phyloP scores from a whole-genome alignment of 2,329 filamentous ascomycete species.

The Coniochaeta sp. region DNA sequence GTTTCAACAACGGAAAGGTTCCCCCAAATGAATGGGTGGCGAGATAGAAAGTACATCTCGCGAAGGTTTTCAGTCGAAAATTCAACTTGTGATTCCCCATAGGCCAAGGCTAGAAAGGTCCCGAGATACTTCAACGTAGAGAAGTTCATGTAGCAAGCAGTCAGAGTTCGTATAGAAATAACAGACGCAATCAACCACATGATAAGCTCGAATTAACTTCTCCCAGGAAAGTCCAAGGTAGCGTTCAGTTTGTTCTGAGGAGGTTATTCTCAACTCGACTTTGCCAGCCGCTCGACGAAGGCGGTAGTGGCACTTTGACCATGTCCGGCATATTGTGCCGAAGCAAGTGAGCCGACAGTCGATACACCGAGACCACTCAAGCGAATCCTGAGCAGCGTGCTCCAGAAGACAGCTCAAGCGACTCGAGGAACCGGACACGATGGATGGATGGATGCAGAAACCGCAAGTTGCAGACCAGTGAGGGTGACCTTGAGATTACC shows the following conservation, averaged over 20 bases:
- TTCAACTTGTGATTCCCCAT: conserved; percentile 25
- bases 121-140: not conserved
- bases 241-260: not conserved
- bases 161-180: not conserved
- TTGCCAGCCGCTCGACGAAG: not conserved
- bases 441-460: not conserved
- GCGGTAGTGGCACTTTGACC: not conserved
- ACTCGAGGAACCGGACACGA: not conserved
- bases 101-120: not conserved
- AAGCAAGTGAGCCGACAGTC: not conserved
- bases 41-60: not conserved
- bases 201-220: not conserved
- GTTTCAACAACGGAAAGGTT: conserved; percentile 12
- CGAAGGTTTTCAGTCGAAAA: conserved; percentile 13
- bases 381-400: not conserved
- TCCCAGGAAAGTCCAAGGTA: not conserved
- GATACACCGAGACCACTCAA: not conserved
- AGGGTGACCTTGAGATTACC: no score
- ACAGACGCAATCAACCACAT: not conserved
- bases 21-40: not conserved
- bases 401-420: not conserved
- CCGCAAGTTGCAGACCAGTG: not conserved
- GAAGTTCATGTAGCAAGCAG: not conserved
- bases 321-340: not conserved
- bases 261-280: not conserved